Base-by-base conservation (phyloP, 371 early-diverging fungal species). In the Phascolomyces articulosus region DNA sequence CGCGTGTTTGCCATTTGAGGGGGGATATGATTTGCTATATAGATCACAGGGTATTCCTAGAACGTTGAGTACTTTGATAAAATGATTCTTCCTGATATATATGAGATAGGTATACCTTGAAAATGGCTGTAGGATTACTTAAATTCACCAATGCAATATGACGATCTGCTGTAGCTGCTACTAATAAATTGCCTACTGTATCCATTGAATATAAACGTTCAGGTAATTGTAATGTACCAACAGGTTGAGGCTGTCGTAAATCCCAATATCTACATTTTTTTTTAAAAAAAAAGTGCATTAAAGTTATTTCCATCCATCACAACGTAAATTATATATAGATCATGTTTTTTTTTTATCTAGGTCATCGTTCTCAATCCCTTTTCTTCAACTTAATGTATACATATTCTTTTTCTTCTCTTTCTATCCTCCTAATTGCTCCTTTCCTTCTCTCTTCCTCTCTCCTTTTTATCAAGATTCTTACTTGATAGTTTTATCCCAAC, bases 401-500 rank as follows among this genome's bases (percentile, higher is more conserved):
- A n/a, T n/a, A n/a, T n/a, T n/a, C n/a, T n/a, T n/a, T n/a, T n/a
- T n/a, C n/a, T n/a, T n/a, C 18, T n/a, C 44, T 15, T 2, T 44
- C 16, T 44, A 8, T 16, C 44, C 11, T 34, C 34, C 34, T 31
- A 9, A 11, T 34, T n/a, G n/a, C 34, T 34, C 34, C 34, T 34
- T 34, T 31, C 31, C 9, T 31, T 31, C 9, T 34, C 11, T 34
- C 11, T 34, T 34, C 6, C 34, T 0, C 6, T 34, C 6, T 34
- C 34, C 34, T 34, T 11, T 11, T 34, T 34, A 34, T 34, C 11
- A 9, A 9, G 6, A 16, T 15, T 18, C 44, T 44, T 44, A 44
- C 44, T 88, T 92, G 65, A 96, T 64, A n/a, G 92, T 95, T 73
- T 97, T 97, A 78, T 99, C 99, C 98, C 99, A 99, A 62, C 94